Base-by-base conservation (phyloP, 2,329 filamentous ascomycete genomes). In the Neophaeococcomyces aloes region DNA sequence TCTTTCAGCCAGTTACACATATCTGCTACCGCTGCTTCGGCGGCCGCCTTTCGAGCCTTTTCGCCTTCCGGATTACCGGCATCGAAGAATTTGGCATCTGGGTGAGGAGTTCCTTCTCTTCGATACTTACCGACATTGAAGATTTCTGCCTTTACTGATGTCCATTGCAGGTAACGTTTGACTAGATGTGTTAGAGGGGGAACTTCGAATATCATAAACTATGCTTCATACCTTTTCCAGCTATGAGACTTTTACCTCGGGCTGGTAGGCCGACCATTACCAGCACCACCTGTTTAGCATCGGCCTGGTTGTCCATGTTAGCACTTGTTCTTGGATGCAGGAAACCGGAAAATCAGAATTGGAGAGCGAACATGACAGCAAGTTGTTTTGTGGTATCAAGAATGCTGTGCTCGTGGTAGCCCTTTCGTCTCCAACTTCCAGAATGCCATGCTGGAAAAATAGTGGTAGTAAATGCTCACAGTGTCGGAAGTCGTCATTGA, bases 71-170 rank as follows among this genome's bases (percentile, higher is more conserved):
- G 69, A 62, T 98, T 98, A 59, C 78, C 77, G 41, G 77, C 87
- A 62, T 95, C 89, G 68, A 98, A 98, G 70, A 98, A 98, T 58
- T 88, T 86, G 54, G 91, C 91, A 2, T 81, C 80, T 13, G 91
- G 91, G 55, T 93, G 88, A 14, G 91, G 87, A 4, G 86, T 93
- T 54, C 84, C 83, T 57, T 82, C 79, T 53, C 91, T 86, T 54
- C 91, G 86, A 63, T 98, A 98, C 60, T 82, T 88, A 61, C 91
- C 91, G 53, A 98, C 91, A 55, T 98, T 98, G 78, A 98, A 98
- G 52, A 87, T 89, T 63, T 87, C 82, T 47, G 91, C 84, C 30
- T 85, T 81, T 59, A 98, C 88, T 19, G 88, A 94, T 47, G 96
- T 81, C 91, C 91, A 98, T 63, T 85, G 84, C 29, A 98, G 79